These are phyloP conservation scores for Solanum hybrid DNA, from an alignment of 305 asterid species.

Conservation along the genomic window DNA sequence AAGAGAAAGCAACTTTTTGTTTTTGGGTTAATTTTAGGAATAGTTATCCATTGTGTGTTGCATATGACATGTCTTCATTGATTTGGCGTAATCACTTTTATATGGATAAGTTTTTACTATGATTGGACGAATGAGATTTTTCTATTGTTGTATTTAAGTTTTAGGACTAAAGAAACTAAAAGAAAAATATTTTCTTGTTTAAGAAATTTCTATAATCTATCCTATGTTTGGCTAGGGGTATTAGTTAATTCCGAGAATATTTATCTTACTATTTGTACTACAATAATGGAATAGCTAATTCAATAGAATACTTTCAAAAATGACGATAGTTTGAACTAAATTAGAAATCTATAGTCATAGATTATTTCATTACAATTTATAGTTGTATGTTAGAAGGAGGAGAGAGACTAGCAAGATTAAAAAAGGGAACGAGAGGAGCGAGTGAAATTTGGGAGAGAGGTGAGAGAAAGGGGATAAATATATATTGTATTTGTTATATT, in stretches of 20 bases:
- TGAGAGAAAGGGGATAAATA: too few relatives aligned
- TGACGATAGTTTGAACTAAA: too few relatives aligned
- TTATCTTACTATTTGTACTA: neutral
- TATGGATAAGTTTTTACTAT: neutral
- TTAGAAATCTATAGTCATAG: neutral
- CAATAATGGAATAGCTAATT: too few relatives aligned
- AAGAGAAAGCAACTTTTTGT: neutral
- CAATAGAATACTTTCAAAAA: too few relatives aligned
- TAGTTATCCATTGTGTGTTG: neutral
- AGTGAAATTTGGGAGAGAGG: neutral
- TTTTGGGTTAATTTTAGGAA: neutral
- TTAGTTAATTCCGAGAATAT: neutral
- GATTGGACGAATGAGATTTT: neutral
- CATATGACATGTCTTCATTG: neutral
- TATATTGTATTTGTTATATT: too few relatives aligned
- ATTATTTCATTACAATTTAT: too few relatives aligned
- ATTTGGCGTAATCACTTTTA: neutral
- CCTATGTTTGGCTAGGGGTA: neutral
- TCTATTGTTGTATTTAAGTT: neutral
- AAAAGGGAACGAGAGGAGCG: too few relatives aligned
- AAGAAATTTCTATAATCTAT: too few relatives aligned
- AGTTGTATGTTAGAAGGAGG: neutral
- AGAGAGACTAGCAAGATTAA: neutral
- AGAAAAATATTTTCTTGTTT: too few relatives aligned
- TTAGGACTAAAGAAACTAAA: neutral